Conservation (phyloP, 345 rosid genomes). For the Adansonia digitata region DNA sequence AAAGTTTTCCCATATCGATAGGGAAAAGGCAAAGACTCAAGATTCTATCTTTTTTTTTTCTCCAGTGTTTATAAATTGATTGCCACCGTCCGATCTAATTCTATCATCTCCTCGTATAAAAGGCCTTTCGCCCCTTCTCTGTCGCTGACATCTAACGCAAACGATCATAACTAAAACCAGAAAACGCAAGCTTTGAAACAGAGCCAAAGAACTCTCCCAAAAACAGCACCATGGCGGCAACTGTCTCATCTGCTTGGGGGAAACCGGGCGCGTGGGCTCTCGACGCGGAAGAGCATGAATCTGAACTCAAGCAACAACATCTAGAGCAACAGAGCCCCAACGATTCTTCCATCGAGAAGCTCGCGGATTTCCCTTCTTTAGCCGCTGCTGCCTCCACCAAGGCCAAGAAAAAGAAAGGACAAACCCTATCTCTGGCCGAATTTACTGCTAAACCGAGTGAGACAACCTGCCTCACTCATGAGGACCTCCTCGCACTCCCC, state of each 20-base stretch:
- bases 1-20: too few species aligned
- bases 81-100: constrained; percentile 49
- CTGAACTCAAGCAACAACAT: constrained; percentile 54
- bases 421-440: constrained; percentile 63
- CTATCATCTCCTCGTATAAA: constrained; percentile 11
- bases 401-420: constrained; percentile 70
- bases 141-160: constrained; percentile 38
- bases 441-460: constrained; percentile 35
- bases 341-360: constrained; percentile 21
- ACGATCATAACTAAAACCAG: background rate
- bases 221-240: constrained; percentile 69
- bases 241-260: constrained; percentile 83
- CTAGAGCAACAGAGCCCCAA: constrained; percentile 10
- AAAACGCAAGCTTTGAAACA: background rate
- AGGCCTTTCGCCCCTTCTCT: background rate
- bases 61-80: background rate
- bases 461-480: constrained; percentile 44
- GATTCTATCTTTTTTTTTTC: too few species aligned
- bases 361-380: constrained; percentile 58
- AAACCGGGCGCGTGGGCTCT: constrained; percentile 98
- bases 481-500: constrained; percentile 61
- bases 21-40: too few species aligned
- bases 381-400: constrained; percentile 69
- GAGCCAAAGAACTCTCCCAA: background rate
- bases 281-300: constrained; percentile 81